Percentiles rank a stretch among this genome's conserved stretches.
These are phyloP conservation scores for Lithospermum erythrorhizon DNA, from an alignment of 257 asterid genomes.

Conservation along the genomic window DNA sequence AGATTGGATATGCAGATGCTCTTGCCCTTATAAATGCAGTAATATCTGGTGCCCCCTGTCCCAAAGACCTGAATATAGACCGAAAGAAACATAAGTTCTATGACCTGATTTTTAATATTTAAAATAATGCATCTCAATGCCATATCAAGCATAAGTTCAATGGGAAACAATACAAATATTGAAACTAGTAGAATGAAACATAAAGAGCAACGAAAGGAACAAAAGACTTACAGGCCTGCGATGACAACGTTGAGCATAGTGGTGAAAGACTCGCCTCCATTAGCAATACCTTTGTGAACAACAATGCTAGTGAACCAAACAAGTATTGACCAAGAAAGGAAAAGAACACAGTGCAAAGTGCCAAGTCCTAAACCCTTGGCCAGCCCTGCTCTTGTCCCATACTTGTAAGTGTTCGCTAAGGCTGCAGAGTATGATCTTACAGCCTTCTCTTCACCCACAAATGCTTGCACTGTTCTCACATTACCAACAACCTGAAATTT, in stretches of 20 bases:
- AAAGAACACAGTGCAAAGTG: slow-evolving; percentile 78
- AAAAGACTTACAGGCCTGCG: slow-evolving; percentile 76
- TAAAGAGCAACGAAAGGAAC: too few relatives aligned
- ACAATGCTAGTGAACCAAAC: slow-evolving; percentile 93
- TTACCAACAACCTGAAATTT: slow-evolving; percentile 65
- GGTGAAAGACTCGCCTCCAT: slow-evolving; percentile 93
- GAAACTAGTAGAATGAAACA: too few relatives aligned
- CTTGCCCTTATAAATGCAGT: slow-evolving; percentile 84
- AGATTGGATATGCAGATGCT: slow-evolving; percentile 82
- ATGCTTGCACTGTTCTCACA: slow-evolving; percentile 92
- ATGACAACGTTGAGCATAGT: slow-evolving; percentile 98
- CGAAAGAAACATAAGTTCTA: not conserved
- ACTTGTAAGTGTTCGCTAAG: slow-evolving; percentile 51
- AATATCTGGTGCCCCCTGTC: slow-evolving; percentile 86
- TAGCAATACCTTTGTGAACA: slow-evolving; percentile 78
- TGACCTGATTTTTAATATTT: not conserved
- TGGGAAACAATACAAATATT: not conserved
- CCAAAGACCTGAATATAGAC: slow-evolving; percentile 53
- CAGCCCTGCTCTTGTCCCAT: slow-evolving; percentile 81
- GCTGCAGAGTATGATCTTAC: slow-evolving; percentile 50
- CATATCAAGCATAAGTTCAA: not conserved
- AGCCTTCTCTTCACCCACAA: slow-evolving; percentile 86
- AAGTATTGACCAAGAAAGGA: slow-evolving; percentile 89
- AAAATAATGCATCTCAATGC: not conserved
- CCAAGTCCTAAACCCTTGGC: slow-evolving; percentile 97